Evolutionary conservation across 2,329 filamentous ascomycete genomes (phyloP), one percentile per base, ranked within the genome.

Genomic region (Furcasterigmium furcatum): DNA sequence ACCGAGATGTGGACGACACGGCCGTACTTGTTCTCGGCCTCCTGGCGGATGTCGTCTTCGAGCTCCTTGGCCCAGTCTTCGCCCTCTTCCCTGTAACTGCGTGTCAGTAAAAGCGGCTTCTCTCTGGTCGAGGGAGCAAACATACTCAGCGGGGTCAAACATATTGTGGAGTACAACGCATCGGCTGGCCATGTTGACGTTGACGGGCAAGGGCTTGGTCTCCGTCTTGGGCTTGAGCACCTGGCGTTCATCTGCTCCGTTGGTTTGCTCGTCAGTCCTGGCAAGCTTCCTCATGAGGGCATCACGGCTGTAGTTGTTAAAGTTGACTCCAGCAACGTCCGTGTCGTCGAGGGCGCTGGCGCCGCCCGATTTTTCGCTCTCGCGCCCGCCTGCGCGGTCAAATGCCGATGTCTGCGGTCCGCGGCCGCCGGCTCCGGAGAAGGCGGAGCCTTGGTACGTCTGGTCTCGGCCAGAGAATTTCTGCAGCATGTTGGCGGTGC

Each of bases 261-360:
- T 79, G 56, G 77, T 72, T 55, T 83, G 77, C 64, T 97, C 91
- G 71, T 97, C 91, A 72, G 88, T 92, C 78, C 94, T 86, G 64
- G 94, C 91, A 70, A 99, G 88, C 74, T 97, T 96, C 69, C 90
- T 84, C 94, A 99, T 99, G 71, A 99, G 85, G 63, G 91, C 89
- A 74, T 97, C 91, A 72, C 94, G 89, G 77, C 90, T 96, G 76
- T 95, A 96, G 70, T 96, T 96, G 80, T 91, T 96, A 86, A 97
- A 97, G 73, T 97, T 97, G 70, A 99, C 92, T 62, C 94, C 94
- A 43, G 88, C 90, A 64, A 99, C 94, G 67, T 99, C 94, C 51
- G 91, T 95, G 64, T 99, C 94, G 70, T 99, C 94, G 43, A 99
- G 77, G 59, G 94, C 94, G 72, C 91, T 96, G 41, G 92, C 92